Percentiles rank a stretch among this genome's conserved stretches.
phyloP scores from a whole-genome alignment of 2,329 filamentous ascomycete genomes.

The Sclerotinia subarctica region DNA sequence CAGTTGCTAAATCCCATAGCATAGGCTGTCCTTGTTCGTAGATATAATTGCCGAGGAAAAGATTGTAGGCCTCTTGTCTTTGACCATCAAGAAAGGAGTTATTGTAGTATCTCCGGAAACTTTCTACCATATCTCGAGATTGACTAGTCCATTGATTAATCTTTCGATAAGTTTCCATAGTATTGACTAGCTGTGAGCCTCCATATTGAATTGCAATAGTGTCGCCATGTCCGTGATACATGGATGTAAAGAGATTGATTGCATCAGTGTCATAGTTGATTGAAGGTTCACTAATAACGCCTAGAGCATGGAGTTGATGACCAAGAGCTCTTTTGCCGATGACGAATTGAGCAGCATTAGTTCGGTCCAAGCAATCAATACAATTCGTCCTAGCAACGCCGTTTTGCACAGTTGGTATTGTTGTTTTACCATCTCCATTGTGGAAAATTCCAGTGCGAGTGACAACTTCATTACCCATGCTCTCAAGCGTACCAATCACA shows the following conservation, averaged over 20 bases:
- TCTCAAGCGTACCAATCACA: slow-evolving; percentile 87
- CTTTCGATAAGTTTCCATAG: slow-evolving; percentile 98
- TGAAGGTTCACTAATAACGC: slow-evolving; percentile 73
- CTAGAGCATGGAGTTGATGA: slow-evolving; percentile 86
- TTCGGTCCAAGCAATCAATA: slow-evolving; percentile 95
- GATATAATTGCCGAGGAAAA: slow-evolving; percentile 95
- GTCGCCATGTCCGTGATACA: slow-evolving; percentile 98
- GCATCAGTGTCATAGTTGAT: slow-evolving; percentile 95
- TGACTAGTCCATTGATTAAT: slow-evolving; percentile 99
- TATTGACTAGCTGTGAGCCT: slow-evolving; percentile 95
- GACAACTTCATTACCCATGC: slow-evolving; percentile 84
- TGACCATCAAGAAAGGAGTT: slow-evolving; percentile 98
- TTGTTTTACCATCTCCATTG: slow-evolving; percentile 72
- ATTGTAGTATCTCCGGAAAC: slow-evolving; percentile 98
- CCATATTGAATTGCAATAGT: slow-evolving; percentile 98
- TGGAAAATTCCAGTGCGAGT: slow-evolving; percentile 89
- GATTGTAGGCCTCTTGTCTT: slow-evolving; percentile 93
- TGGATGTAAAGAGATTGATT: slow-evolving; percentile 93
- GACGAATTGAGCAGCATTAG: slow-evolving; percentile 96
- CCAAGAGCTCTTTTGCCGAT: slow-evolving; percentile 93
- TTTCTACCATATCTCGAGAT: slow-evolving; percentile 97
- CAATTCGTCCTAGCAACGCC: slow-evolving; percentile 94
- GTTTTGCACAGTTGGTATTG: slow-evolving; percentile 72
- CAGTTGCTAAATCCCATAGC: slow-evolving; percentile 92
- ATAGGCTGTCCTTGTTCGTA: slow-evolving; percentile 85